Evolutionary conservation across 2,329 filamentous ascomycete genomes (phyloP), one percentile per base, ranked within the genome.

Genomic region (Didymellaceae sp.): DNA sequence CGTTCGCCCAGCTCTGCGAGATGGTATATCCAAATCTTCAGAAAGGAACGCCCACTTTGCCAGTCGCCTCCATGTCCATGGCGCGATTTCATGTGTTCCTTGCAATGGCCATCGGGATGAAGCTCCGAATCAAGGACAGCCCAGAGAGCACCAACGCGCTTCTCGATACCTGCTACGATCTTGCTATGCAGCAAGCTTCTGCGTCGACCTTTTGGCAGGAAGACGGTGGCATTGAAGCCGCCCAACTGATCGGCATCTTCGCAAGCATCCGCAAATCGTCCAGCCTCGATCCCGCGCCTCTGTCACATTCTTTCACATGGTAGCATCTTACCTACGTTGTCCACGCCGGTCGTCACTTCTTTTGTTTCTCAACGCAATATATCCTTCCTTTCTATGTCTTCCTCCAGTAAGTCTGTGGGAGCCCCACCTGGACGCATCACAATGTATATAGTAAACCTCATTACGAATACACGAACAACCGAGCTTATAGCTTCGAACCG

Each of bases 101-200:
- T 28, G 66, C 68, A 8, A 72, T 72, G 70, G 67, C 70, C 0
- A 61, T 70, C 18, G 68, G 67, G 3, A 71, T 72, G 69, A 72
- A 72, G 37, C 35, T 71, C 10, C 53, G 70, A 3, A 68, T 70
- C 38, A 62, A 58, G 20, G 65, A 67, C 32, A 57, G 58, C 10
- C 53, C 58, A 0, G 69, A 71, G 45, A 59, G 48, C 20, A 67
- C 68, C 5, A 72, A 71, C 30, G 56, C 68, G 0, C 48, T 73
- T 9, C 66, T 73, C 9, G 65, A 72, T 31, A 67, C 63, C 0
- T 73, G 70, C 54, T 73, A 72, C 25, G 66, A 68, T 9, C 59
- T 73, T 0, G 68, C 70, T 1, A 70, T 73, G 67, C 70, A 68
- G 40, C 69, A 72, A 49, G 54, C 68, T 1, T 40, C 61, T 1